Percentiles rank a stretch among this genome's conserved stretches.
Conservation (phyloP, 2,329 filamentous ascomycete genomes). For the Mycosphaerella arachidis region DNA sequence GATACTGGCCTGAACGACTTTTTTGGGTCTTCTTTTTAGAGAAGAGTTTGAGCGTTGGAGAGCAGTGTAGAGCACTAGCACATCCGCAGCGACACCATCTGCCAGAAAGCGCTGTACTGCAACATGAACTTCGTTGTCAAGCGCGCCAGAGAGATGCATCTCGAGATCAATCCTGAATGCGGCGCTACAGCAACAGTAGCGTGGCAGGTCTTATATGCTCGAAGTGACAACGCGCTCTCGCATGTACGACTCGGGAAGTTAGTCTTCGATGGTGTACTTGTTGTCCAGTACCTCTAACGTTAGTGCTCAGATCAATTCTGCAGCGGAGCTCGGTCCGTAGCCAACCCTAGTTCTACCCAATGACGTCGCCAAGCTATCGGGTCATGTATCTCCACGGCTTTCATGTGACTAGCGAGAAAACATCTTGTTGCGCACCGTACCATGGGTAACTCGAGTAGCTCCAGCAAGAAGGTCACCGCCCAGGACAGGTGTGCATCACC, state of each 20-base stretch:
- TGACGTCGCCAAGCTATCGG: background rate
- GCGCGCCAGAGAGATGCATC: slow-evolving; percentile 16
- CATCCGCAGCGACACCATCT: slow-evolving; percentile 23
- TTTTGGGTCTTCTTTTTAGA: slow-evolving; percentile 75
- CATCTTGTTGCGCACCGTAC: background rate
- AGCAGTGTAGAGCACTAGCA: slow-evolving; percentile 61
- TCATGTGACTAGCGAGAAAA: background rate
- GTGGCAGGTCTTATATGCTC: background rate
- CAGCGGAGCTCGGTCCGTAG: slow-evolving; percentile 5
- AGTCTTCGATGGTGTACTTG: background rate
- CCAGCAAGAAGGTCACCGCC: slow-evolving; percentile 60
- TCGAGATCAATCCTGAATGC: background rate
- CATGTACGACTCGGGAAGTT: too few relatives aligned
- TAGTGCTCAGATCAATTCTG: too few relatives aligned
- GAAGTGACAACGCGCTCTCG: background rate
- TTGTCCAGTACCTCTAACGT: background rate
- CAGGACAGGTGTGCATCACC: slow-evolving; percentile 72
- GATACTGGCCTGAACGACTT: slow-evolving; percentile 76
- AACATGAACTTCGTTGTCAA: slow-evolving; percentile 55
- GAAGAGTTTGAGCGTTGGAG: slow-evolving; percentile 85
- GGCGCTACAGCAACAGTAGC: background rate
- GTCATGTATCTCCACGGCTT: background rate
- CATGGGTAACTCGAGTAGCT: slow-evolving; percentile 63
- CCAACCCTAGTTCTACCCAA: background rate
- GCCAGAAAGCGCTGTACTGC: slow-evolving; percentile 27